Evolutionary conservation across 495 filamentous ascomycete species (phyloP), one percentile per base, ranked within the genome.

Genomic region (Staphylotrichum longicolle): DNA sequence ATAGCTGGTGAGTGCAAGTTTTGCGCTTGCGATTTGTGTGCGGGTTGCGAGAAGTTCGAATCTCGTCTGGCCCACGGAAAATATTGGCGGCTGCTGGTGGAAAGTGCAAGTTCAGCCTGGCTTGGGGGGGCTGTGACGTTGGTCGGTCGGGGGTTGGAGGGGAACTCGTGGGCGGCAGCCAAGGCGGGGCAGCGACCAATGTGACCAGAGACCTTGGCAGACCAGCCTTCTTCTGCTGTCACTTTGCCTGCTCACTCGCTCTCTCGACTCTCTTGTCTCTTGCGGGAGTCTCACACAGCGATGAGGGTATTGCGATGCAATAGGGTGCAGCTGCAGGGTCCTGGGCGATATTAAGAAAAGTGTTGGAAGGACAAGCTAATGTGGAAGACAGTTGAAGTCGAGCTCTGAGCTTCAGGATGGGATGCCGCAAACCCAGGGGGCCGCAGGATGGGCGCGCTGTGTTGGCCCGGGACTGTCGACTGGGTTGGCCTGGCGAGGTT

Each of bases 181-280:
- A 58, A 61, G 57, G 52, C 52, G 57, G 57, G 55, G 62, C 51
- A 60, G 47, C 10, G 37, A 39, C 48, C 58, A 62, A 57, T 62
- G 62, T 63, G 62, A 63, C 62, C 56, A 54, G 42, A 54, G 59
- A 62, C 46, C 59, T 62, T 66, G 63, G 63, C 63, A 65, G 41
- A 58, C 63, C 57, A 58, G 48, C 53, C 60, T 61, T 27, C 20
- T 39, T 6, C 37, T 39, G 37, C 6, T 6, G 37, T 6, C 37
- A 6, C 46, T 58, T 56, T 32, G 15, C 10, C 9, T 54, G 8
- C n/a, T 51, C 57, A 32, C 49, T 54, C 37, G 27, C 30, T 54
- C 7, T 5, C 37, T 44, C 39, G 9, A 20, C 30, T 35, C 12
- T 37, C 53, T 37, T 15, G 11, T 9, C 52, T 51, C 30, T 12